These are phyloP conservation scores for Cytauxzoon felis DNA, from an alignment of 169 alveolate species.

Conservation along the genomic window DNA sequence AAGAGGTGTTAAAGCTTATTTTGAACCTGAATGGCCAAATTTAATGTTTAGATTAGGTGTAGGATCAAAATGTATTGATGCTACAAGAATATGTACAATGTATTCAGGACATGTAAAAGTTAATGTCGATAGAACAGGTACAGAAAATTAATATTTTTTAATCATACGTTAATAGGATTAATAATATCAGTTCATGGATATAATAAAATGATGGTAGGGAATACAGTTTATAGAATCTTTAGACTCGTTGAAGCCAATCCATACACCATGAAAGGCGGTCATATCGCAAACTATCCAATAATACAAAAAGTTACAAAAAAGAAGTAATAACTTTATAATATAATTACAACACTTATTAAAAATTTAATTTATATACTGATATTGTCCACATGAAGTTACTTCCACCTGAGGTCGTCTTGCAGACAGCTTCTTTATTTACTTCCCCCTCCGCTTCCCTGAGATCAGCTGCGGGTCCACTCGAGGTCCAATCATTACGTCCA, in stretches of 20 bases:
- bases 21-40: conserved; percentile 77
- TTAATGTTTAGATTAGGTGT: conserved; percentile 81
- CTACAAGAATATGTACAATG: conserved; percentile 75
- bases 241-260: conserved; percentile 78
- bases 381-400: too few species aligned
- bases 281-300: conserved; percentile 74
- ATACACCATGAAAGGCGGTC: conserved; percentile 83
- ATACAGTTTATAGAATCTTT: conserved; percentile 73
- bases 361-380: too few species aligned
- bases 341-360: conserved; percentile 6
- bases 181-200: conserved; percentile 77
- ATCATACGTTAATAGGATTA: conserved; percentile 13
- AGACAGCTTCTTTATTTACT: too few species aligned
- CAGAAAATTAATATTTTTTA: conserved; percentile 1
- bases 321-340: conserved; percentile 44
- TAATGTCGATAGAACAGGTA: conserved; percentile 72
- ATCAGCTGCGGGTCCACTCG: too few species aligned
- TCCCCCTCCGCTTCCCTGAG: too few species aligned
- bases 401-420: too few species aligned
- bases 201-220: conserved; percentile 81
- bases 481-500: too few species aligned
- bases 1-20: conserved; percentile 83
- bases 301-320: conserved; percentile 73
- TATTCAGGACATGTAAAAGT: conserved; percentile 71
- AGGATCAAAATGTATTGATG: conserved; percentile 79